Conservation (phyloP, 2,329 filamentous ascomycete genomes). For the Penicillium griseofulvum region DNA sequence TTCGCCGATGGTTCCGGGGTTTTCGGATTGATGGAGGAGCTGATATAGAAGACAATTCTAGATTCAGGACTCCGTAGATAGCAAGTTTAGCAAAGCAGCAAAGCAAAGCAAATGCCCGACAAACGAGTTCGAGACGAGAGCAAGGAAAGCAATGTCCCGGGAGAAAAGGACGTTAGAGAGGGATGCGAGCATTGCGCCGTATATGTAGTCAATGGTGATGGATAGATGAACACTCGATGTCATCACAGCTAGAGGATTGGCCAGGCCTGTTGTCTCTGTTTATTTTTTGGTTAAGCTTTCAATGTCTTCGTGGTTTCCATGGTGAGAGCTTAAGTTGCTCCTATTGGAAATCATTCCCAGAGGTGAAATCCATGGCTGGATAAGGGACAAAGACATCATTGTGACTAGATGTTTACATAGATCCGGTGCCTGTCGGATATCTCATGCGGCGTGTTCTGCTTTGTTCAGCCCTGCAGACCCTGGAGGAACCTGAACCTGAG, state of each 20-base stretch:
- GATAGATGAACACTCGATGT: constrained; percentile 21
- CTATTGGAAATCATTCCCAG: constrained; percentile 20
- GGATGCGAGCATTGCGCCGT: constrained; percentile 1
- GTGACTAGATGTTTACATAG: constrained; percentile 19
- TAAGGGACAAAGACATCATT: constrained; percentile 11
- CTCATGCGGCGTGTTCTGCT: constrained; percentile 10
- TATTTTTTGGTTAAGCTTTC: constrained; percentile 3
- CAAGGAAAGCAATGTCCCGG: background rate
- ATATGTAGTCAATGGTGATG: constrained; percentile 19
- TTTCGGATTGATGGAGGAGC: background rate
- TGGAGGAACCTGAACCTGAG: background rate
- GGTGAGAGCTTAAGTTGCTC: background rate
- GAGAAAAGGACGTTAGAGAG: background rate
- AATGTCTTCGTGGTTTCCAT: constrained; percentile 1
- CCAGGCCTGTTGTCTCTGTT: background rate
- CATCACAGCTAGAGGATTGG: constrained; percentile 12
- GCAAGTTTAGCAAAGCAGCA: background rate
- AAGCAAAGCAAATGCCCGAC: background rate
- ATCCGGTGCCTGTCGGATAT: constrained; percentile 18
- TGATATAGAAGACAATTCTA: background rate
- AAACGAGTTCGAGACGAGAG: background rate
- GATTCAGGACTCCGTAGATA: background rate
- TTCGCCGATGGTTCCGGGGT: background rate
- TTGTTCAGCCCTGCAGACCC: background rate
- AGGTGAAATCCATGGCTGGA: constrained; percentile 4